phyloP scores from a whole-genome alignment of 2,329 filamentous ascomycete species.

The Coniochaeta prunicola region DNA sequence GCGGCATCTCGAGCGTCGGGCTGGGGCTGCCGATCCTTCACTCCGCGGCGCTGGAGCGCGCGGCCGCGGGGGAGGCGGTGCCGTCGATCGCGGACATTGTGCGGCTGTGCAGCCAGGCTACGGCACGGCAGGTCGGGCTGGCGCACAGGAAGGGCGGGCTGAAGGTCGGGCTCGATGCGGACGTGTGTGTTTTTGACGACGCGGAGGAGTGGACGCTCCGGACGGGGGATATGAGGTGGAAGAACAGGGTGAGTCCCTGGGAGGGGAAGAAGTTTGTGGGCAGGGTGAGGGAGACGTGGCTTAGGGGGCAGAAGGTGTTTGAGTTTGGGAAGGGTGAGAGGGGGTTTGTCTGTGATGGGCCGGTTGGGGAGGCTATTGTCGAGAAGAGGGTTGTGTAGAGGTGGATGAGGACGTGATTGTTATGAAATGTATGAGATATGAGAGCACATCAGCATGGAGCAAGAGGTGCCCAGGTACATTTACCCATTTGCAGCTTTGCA shows the following conservation, averaged over 20 bases:
- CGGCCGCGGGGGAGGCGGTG: slow-evolving; percentile 33
- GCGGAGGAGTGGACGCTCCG: slow-evolving; percentile 67
- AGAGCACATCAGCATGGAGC: neutral
- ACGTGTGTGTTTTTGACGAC: slow-evolving; percentile 90
- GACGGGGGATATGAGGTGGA: slow-evolving; percentile 80
- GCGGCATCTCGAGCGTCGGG: slow-evolving; percentile 89
- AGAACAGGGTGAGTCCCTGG: slow-evolving; percentile 88
- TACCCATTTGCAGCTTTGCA: neutral
- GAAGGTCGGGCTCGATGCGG: slow-evolving; percentile 75
- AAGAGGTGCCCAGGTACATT: too few relatives aligned
- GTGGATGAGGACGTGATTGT: neutral
- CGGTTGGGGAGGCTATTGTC: slow-evolving; percentile 48
- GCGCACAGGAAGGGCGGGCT: slow-evolving; percentile 75
- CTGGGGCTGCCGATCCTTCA: slow-evolving; percentile 86
- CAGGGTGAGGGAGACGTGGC: slow-evolving; percentile 77
- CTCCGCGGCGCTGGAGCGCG: slow-evolving; percentile 62
- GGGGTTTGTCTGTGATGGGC: slow-evolving; percentile 42
- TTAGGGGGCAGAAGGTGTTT: slow-evolving; percentile 71
- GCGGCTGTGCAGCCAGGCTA: slow-evolving; percentile 77
- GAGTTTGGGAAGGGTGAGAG: slow-evolving; percentile 47
- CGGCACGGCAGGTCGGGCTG: slow-evolving; percentile 81
- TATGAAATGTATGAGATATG: neutral
- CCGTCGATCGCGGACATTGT: slow-evolving; percentile 70
- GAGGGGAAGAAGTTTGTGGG: slow-evolving; percentile 73
- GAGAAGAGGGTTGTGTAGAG: slow-evolving; percentile 46